phyloP scores from a whole-genome alignment of 179 eudicot species.

The Corrigiola litoralis region DNA sequence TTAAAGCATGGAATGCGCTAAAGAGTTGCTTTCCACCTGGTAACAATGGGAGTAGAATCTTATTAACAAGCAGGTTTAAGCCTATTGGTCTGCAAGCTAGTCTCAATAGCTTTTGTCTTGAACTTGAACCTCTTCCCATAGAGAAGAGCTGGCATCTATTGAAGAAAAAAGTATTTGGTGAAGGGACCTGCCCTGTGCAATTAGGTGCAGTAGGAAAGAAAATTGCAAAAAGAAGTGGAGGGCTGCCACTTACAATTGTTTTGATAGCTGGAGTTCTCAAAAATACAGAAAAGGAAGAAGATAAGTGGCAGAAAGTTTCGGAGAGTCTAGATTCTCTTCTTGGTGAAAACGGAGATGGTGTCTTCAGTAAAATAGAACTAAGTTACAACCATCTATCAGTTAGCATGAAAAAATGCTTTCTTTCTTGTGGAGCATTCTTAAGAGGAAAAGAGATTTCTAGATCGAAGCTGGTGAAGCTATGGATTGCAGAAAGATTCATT shows the following conservation, averaged over 20 bases:
- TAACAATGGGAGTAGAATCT: neutral
- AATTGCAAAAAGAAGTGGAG: neutral
- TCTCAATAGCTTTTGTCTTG: neutral
- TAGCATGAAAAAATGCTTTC: neutral
- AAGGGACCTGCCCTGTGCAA: neutral
- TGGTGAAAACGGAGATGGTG: neutral
- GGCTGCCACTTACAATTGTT: neutral
- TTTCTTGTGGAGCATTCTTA: neutral
- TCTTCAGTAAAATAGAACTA: neutral
- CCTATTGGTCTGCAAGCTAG: neutral
- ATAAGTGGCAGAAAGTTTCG: neutral
- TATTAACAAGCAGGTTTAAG: neutral
- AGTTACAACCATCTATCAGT: neutral
- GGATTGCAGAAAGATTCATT: neutral
- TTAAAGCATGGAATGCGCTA: neutral
- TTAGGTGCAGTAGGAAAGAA: neutral
- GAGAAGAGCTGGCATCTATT: neutral
- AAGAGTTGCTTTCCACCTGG: neutral
- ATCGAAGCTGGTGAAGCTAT: neutral
- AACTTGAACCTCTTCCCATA: neutral
- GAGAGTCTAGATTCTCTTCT: neutral
- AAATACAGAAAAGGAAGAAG: neutral
- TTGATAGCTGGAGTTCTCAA: neutral
- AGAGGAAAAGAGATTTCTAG: neutral
- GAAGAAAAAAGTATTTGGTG: neutral